These are phyloP conservation scores for Physaria fendleri DNA, from an alignment of 345 rosid genomes.

Conservation along the genomic window DNA sequence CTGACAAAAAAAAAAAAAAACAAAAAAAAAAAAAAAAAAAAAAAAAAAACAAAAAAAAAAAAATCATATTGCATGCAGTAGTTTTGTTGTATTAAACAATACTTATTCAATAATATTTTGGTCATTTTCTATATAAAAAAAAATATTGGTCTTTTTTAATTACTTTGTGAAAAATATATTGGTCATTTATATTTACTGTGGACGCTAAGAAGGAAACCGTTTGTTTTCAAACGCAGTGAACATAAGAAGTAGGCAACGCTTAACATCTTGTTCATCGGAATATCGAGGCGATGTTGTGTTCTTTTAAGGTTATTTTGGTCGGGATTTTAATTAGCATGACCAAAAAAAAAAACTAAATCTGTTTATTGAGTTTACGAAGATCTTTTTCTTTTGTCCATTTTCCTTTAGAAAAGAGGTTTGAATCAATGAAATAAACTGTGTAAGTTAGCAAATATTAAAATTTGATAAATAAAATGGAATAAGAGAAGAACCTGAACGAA, in stretches of 20 bases:
- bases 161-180: no score
- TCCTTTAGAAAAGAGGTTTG: no score
- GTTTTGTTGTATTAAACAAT: not conserved
- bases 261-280: not conserved
- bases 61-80: conserved; percentile 17
- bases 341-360: not conserved
- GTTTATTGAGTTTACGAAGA: not conserved
- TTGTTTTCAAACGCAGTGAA: not conserved
- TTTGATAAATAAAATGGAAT: no score
- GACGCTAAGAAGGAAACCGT: not conserved
- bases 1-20: no score
- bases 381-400: no score
- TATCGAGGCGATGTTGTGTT: conserved; percentile 5
- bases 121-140: no score
- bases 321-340: no score
- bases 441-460: no score
- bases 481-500: conserved; percentile 66
- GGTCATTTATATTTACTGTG: not conserved
- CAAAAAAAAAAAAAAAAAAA: no score
- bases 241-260: not conserved
- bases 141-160: no score
- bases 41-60: no score
- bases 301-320: conserved; percentile 1
- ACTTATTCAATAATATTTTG: not conserved
- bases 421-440: no score